A percentile compares a stretch with the other conserved stretches of the same genome.
These are phyloP conservation scores for Nidularia sp. DNA, from an alignment of 768 basidiomycete species.

Conservation along the genomic window DNA sequence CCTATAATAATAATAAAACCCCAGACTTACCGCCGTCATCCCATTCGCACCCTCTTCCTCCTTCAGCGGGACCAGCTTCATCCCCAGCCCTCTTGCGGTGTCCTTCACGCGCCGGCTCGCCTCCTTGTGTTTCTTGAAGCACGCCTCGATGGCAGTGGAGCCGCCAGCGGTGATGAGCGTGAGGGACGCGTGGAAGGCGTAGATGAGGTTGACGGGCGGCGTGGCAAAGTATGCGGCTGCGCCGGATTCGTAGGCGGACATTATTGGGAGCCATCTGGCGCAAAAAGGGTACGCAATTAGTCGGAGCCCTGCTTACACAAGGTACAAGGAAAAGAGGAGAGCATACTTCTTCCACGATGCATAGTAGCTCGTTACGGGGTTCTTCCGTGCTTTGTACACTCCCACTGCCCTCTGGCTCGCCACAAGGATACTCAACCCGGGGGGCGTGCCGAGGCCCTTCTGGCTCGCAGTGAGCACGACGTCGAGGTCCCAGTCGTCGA, in stretches of 20 bases:
- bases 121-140: slow-evolving; percentile 72
- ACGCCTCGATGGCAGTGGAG: slow-evolving; percentile 49
- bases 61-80: slow-evolving; percentile 66
- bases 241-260: slow-evolving; percentile 88
- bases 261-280: slow-evolving; percentile 73
- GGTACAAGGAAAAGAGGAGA: too few relatives aligned
- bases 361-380: slow-evolving; percentile 76
- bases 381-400: slow-evolving; percentile 58
- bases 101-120: slow-evolving; percentile 68
- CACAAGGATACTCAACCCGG: slow-evolving; percentile 84
- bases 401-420: slow-evolving; percentile 78
- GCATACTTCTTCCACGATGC: slow-evolving; percentile 76
- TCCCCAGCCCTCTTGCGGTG: slow-evolving; percentile 59
- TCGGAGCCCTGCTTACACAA: too few relatives aligned
- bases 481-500: slow-evolving; percentile 93
- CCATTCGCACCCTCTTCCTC: slow-evolving; percentile 78
- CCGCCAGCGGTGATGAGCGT: slow-evolving; percentile 48
- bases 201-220: slow-evolving; percentile 91
- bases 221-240: slow-evolving; percentile 90
- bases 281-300: too few relatives aligned
- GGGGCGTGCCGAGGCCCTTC: slow-evolving; percentile 91
- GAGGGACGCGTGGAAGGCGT: slow-evolving; percentile 85
- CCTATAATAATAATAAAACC: background rate
- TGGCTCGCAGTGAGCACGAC: slow-evolving; percentile 84
- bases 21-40: slow-evolving; percentile 76